Conservation (phyloP, 306 rosid species). For the Dalbergia cultrata region DNA sequence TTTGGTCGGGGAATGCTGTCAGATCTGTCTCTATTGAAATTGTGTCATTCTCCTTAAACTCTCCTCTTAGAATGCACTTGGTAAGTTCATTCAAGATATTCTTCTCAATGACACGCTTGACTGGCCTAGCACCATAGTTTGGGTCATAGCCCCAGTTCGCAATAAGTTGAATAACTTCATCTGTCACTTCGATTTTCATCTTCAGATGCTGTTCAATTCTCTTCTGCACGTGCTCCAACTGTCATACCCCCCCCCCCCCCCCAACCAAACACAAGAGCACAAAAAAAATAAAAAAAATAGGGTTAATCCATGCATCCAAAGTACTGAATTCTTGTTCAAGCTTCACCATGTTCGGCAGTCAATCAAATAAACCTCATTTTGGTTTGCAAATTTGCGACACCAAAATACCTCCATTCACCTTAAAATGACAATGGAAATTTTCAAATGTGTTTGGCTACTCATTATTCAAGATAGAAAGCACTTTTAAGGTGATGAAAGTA, state of each 20-base stretch:
- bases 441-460: too few species aligned
- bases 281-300: too few species aligned
- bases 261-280: too few species aligned
- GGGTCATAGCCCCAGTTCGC: constrained; percentile 59
- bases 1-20: too few species aligned
- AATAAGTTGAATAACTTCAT: constrained; percentile 70
- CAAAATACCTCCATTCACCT: too few species aligned
- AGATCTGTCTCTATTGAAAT: constrained; percentile 33
- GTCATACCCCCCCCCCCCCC: background rate
- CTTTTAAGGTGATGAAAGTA: too few species aligned
- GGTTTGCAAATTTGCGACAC: too few species aligned
- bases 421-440: too few species aligned
- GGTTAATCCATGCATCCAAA: too few species aligned
- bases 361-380: too few species aligned
- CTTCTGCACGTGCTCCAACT: constrained; percentile 40
- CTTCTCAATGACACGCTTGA: constrained; percentile 79
- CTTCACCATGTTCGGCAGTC: too few species aligned
- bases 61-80: constrained; percentile 64
- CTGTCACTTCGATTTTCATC: constrained; percentile 64
- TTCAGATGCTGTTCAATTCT: constrained; percentile 64
- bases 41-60: constrained; percentile 65
- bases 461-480: too few species aligned
- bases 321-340: background rate
- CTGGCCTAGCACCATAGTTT: constrained; percentile 81
- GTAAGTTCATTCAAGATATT: constrained; percentile 72